A percentile compares a stretch with the other conserved stretches of the same genome.
Conservation (phyloP, 345 rosid genomes). For the Melaleuca alternifolia region DNA sequence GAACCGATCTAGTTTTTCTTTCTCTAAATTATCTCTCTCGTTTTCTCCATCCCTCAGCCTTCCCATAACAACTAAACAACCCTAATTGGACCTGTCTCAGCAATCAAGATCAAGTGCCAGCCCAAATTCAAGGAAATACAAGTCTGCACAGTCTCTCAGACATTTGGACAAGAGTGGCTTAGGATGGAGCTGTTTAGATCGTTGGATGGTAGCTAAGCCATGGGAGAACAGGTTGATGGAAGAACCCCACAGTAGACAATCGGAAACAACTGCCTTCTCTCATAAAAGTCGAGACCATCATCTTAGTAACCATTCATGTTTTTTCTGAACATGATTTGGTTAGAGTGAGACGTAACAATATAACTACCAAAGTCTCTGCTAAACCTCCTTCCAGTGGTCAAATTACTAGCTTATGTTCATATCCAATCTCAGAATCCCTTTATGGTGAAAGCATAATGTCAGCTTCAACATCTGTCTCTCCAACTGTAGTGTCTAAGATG, state of each 20-base stretch:
- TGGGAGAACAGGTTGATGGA: conserved; percentile 58
- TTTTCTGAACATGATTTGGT: conserved; percentile 34
- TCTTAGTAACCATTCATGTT: conserved; percentile 6
- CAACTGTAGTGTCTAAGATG: conserved; percentile 7
- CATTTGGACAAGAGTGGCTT: conserved; percentile 29
- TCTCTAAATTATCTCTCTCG: no score
- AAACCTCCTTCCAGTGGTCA: conserved; percentile 32
- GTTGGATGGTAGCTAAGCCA: conserved; percentile 78
- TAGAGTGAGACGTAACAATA: conserved; percentile 54
- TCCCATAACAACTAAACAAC: no score
- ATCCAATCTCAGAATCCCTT: conserved; percentile 47
- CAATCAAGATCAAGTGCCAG: conserved; percentile 48
- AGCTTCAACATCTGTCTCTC: conserved; percentile 49
- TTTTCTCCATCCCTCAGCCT: no score
- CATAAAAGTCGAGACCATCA: conserved; percentile 42
- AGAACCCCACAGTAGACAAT: conserved; percentile 15
- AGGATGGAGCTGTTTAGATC: conserved; percentile 53
- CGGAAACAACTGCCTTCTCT: conserved; percentile 17
- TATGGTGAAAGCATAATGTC: conserved; percentile 40
- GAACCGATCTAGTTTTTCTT: no score
- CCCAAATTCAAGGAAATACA: conserved; percentile 35
- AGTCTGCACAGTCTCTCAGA: conserved; percentile 21
- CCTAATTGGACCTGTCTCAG: no score
- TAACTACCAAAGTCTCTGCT: conserved; percentile 37
- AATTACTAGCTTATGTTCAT: conserved; percentile 22